Base-by-base conservation (phyloP, 1,139 yeast species). In the Geotrichum bryndzae region DNA sequence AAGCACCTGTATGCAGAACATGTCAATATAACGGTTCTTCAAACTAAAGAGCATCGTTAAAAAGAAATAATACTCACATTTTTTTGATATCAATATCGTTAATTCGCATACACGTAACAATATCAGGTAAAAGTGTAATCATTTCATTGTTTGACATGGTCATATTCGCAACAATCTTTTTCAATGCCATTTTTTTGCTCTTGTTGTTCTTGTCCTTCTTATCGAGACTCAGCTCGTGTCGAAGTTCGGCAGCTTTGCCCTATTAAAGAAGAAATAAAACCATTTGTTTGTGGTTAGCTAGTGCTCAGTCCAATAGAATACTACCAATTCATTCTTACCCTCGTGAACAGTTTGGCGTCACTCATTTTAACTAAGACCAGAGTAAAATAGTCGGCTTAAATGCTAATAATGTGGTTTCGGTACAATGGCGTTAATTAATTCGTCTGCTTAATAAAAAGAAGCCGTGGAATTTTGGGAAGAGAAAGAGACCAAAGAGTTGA, bases 131-230 rank as follows among this genome's bases (percentile, higher is more conserved):
- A 64, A 92, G 72, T 50, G 78, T 71, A 11, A 84, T 80, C 83
- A 91, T 82, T 70, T 92, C 97, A 66, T 82, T 81, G 71, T 90
- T 90, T 63, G 91, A 91, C 76, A 91, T 80, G 4, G 95, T 87
- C 74, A 90, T 81, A 72, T 91, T 92, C 54, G 96, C 96, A 7
- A 91, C 80, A 38, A 90, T 82, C 71, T 88, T 88, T 73, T 86
- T 87, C 67, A 94, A 77, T 0, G 90, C 85, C 27, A 81, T 76
- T 71, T 84, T 86, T 69, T 86, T 78, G 63, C 80, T 72, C 75
- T 78, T 65, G 66, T 72, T 65, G 61, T 75, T 73, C 66, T 74
- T 75, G 67, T 84, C 84, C 69, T 81, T 82, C 70, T 81, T 83
- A 67, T 81, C 80, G 27, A 84, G 80, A 52, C 80, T 81, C 58